Base-by-base conservation (phyloP, 1,139 yeast genomes). In the Saccharomyces pastorianus region DNA sequence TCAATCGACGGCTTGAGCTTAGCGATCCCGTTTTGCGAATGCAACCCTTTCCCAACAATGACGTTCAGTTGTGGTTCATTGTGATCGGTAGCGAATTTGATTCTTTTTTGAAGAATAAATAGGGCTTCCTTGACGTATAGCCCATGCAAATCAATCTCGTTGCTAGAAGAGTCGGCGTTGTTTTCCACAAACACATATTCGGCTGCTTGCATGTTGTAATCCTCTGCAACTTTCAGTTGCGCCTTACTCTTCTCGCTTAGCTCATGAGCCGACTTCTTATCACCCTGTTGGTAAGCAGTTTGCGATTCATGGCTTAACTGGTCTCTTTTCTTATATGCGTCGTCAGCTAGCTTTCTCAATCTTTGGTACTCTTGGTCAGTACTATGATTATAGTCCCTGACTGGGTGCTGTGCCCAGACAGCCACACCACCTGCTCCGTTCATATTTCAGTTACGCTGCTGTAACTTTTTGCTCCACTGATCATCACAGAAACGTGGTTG, bases 101-200 rank as follows among this genome's bases (percentile, higher is more conserved):
- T 80, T 55, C 98, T 78, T 57, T 80, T 81, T 62, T 85, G 88
- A 61, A 91, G 75, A 52, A 86, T 81, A 68, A 81, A 85, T 58
- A 83, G 82, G 4, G 97, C 97, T 72, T 93, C 98, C 69, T 85
- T 86, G 38, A 91, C 95, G 62, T 78, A 90, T 44, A 93, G 75
- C 0, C 99, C 99, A 69, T 93, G 99, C 56, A 93, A 76, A 71
- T 93, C 98, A 59, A 93, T 89, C 71, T 93, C 98, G 67, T 89
- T 88, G 17, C 77, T 78, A 32, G 81, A 84, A 32, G 95, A 84
- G 66, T 90, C 97, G 34, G 88, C 81, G 66, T 93, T 93, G 68
- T 93, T 93, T 61, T 87, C 93, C 49, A 85, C 76, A 68, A 91
- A 91, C 2, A 90, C 98, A 67, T 85, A 91, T 67, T 84, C 91